Base-by-base conservation (phyloP, 2,329 filamentous ascomycete genomes). In the Colletotrichum sojae region DNA sequence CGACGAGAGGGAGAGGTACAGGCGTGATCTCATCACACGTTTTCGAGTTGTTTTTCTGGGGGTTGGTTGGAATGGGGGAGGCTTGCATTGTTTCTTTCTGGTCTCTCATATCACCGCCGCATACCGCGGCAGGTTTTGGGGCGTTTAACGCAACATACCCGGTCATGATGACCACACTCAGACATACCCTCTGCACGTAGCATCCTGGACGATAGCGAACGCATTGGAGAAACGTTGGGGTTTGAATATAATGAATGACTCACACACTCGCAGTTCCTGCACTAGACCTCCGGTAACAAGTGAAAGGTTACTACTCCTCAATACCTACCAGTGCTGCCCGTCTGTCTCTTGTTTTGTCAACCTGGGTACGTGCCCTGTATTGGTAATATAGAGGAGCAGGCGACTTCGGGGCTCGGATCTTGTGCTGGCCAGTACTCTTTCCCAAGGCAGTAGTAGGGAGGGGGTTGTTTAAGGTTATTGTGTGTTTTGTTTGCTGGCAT, bases 401-500 rank as follows among this genome's bases (percentile, higher is more conserved):
- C 46, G 46, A 52, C 45, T 49, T 25, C 61, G 55, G 54, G 55
- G 54, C 66, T 60, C 40, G 49, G 43, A 60, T 45, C 25, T 53
- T 16, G n/a, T 10, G 62, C 22, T 52, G 49, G 49, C 10, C 31
- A 36, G 31, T 6, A 36, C 20, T 40, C 22, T 22, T 8, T 12
- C 55, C 20, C 16, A 36, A 31, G 27, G 27, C 27, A 31, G 27
- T 31, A 31, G 10, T 10, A 16, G 12, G 12, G 10, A 10, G 13
- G 6, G 22, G 10, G 25, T 25, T 15, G 20, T 60, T 65, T 65
- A 66, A 65, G 66, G 61, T 66, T 60, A 45, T 65, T 60, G 40
- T 40, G 66, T 60, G 66, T 69, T 69, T 60, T 69, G 66, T 55
- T 46, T 59, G 66, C 48, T 31, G 64, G 54, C 61, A 69, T 60